A percentile compares a stretch with the other conserved stretches of the same genome.
These are phyloP conservation scores for Hydnum rufescens DNA, from an alignment of 768 basidiomycete species.

Conservation along the genomic window DNA sequence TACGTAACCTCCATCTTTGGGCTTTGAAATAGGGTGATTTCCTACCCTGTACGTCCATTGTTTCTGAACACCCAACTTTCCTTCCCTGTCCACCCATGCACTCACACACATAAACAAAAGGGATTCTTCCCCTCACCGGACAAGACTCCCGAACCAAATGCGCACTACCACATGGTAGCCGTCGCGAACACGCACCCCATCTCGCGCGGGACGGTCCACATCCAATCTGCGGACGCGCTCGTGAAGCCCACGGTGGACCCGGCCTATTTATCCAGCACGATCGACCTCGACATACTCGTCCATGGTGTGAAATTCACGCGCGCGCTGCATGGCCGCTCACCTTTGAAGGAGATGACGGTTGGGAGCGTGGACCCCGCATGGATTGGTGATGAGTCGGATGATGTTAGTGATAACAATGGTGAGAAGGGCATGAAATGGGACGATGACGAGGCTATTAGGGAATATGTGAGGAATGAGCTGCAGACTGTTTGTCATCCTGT, in stretches of 20 bases:
- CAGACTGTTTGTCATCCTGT: not conserved
- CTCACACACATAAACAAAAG: too few relatives aligned
- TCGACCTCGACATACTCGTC: constrained; percentile 8
- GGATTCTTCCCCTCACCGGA: not conserved
- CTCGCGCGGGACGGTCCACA: constrained; percentile 2
- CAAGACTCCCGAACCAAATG: not conserved
- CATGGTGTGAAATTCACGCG: constrained; percentile 5
- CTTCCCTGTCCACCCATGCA: too few relatives aligned
- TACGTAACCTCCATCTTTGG: too few relatives aligned
- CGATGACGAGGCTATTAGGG: too few relatives aligned
- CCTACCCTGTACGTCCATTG: too few relatives aligned
- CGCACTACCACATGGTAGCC: not conserved
- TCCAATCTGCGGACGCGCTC: constrained; percentile 2
- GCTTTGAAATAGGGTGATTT: too few relatives aligned
- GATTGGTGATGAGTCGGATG: not conserved
- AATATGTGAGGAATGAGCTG: not conserved
- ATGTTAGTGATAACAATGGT: not conserved
- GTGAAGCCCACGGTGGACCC: constrained; percentile 8
- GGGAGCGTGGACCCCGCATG: not conserved
- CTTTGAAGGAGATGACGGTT: not conserved
- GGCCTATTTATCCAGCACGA: constrained; percentile 6
- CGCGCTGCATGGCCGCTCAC: not conserved
- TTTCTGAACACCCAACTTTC: too few relatives aligned
- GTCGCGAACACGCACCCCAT: not conserved
- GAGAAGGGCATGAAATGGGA: too few relatives aligned